Evolutionary conservation across 306 rosid species (phyloP), one percentile per base, ranked within the genome.

Genomic region (Vigna reflexopilosa): DNA sequence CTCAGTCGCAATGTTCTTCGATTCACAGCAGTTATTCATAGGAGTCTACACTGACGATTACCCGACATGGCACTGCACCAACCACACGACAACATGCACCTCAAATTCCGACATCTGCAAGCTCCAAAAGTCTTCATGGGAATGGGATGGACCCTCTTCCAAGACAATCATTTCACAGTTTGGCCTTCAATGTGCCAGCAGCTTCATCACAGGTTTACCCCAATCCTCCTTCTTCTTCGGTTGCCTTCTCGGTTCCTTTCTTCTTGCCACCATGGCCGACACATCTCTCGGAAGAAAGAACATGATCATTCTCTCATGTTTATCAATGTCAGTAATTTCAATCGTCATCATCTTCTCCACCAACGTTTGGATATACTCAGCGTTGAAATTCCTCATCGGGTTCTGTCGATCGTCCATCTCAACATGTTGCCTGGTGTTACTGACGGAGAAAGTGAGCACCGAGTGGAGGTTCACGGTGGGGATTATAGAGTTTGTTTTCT

Each of bases 21-120:
- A 86, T 47, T 83, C 86, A 2, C 89, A 86, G 1, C 91, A 86
- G 58, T 36, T 83, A 3, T 88, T 86, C 87, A 82, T 84, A 45
- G 80, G 76, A 9, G 54, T 88, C 73, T 82, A 62, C 71, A 44
- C 89, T 0, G 88, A 86, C 10, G 82, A 87, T 9, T 63, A 65
- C 13, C 91, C 89, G 7, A 28, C 81, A 30, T 85, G 88, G 90
- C 87, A 87, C 76, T 87, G 90, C 79, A 79, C 72, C 20, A 13
- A 58, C n/a, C 38, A 58, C 62, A 28, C 83, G 22, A 9, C 47
- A 42, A 62, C 55, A 49, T 76, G 85, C 36, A 62, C 2, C 48
- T 19, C 55, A 55, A 2, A 1, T 52, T 84, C 86, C 14, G 20
- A 77, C 9, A 80, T 87, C 5, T 87, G 91, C 76, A 59, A 85